Evolutionary conservation across 169 alveolate species (phyloP), one percentile per base, ranked within the genome.

Genomic region (Cryptosporidium tyzzeri): DNA sequence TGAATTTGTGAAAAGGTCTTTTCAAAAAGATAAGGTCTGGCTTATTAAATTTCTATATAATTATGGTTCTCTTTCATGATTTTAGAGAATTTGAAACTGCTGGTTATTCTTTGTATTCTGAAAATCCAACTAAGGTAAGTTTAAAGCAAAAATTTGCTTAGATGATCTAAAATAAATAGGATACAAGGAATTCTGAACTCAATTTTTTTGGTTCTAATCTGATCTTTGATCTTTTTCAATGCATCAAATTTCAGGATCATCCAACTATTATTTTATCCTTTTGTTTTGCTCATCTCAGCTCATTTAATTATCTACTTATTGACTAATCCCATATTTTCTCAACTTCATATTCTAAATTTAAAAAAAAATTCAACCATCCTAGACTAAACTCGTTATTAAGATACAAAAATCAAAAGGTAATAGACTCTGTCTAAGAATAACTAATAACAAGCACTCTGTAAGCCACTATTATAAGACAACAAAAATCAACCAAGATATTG

Each of bases 391-490:
- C 29, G 89, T 80, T 1, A 65, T 80, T 7, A 80, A 65, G 59
- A 39, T 80, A 9, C 73, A 41, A 23, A 80, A 80, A 41, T 80
- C 89, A 2, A 80, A 80, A 59, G 89, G 75, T 2, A 80, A 80
- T 50, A 80, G 35, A 33, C 21, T 80, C 23, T 41, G 50, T 29
- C 39, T 80, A 9, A 80, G 67, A 41, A 65, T 80, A 14, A 80
- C 89, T n/a, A 80, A 80, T 48, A 31, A 80, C 51, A 80, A 80
- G 18, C 73, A 59, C 51, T 80, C 69, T 5, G 89, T 80, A 16
- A 80, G 80, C 35, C 89, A 80, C 16, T 21, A 44, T n/a, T 62
- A 59, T 29, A 80, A 80, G 51, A 61, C 70, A 16, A 39, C 89
- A 37, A 80, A 44, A 65, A 62, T 23, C 48, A 31, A n/a, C 14